phyloP scores from a whole-genome alignment of 306 rosid genomes.

The Rosa persica region DNA sequence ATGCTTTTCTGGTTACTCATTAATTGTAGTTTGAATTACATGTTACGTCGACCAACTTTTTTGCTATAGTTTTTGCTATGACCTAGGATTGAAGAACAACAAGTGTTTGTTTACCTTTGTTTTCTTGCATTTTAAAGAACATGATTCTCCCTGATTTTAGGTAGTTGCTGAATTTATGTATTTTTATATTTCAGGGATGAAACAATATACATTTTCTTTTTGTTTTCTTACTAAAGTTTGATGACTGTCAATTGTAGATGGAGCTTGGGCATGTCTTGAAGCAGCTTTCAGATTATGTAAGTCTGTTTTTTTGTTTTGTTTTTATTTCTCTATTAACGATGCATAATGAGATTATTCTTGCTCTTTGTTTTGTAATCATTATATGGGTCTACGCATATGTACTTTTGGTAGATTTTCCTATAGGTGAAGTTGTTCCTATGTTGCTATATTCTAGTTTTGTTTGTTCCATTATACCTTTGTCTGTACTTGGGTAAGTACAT shows the following conservation, averaged over 20 bases:
- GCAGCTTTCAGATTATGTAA: conserved; percentile 59
- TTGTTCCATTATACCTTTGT: background rate
- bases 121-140: background rate
- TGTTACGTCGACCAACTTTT: background rate
- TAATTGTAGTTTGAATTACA: background rate
- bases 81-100: background rate
- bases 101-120: background rate
- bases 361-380: background rate
- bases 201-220: background rate
- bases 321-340: background rate
- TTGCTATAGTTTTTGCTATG: background rate
- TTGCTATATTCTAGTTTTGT: background rate
- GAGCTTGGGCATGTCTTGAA: conserved; percentile 63
- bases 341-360: background rate
- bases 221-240: conserved; percentile 14
- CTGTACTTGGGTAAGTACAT: background rate
- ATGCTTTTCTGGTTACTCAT: background rate
- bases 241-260: conserved; percentile 52
- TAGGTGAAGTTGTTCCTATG: background rate
- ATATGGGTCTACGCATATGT: background rate
- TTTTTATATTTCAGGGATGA: background rate
- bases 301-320: conserved; percentile 13
- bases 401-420: background rate
- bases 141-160: background rate
- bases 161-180: background rate